phyloP scores from a whole-genome alignment of 2,329 filamentous ascomycete species.

The Sporothrix sp. region DNA sequence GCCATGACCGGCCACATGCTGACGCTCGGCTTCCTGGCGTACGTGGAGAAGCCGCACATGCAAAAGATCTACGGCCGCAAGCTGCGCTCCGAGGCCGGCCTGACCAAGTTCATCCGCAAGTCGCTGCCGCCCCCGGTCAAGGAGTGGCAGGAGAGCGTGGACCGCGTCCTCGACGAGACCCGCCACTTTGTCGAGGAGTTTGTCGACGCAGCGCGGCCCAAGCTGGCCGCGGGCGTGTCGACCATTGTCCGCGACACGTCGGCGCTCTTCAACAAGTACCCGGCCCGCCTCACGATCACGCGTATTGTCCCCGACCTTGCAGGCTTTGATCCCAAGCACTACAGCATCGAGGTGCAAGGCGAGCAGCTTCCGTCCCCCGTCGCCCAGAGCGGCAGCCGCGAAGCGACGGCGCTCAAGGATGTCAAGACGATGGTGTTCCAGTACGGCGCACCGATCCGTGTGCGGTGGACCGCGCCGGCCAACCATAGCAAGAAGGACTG shows the following conservation, averaged over 20 bases:
- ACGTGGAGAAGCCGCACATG: conserved; percentile 95
- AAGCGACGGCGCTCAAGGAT: conserved; percentile 32
- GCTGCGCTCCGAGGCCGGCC: conserved; percentile 75
- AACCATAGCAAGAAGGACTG: conserved; percentile 88
- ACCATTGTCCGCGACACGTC: conserved; percentile 82
- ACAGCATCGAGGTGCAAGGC: conserved; percentile 65
- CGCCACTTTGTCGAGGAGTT: conserved; percentile 87
- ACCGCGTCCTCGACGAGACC: conserved; percentile 77
- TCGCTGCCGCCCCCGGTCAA: conserved; percentile 76
- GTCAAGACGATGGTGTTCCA: conserved; percentile 71
- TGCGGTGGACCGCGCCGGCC: conserved; percentile 80
- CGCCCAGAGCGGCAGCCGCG: conserved; percentile 26
- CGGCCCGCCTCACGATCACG: conserved; percentile 74
- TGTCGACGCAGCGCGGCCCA: conserved; percentile 74
- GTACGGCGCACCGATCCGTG: conserved; percentile 81
- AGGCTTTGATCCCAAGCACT: conserved; percentile 69
- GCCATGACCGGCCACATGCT: conserved; percentile 78
- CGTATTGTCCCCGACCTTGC: conserved; percentile 70
- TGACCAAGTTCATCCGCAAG: conserved; percentile 83
- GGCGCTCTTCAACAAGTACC: conserved; percentile 80
- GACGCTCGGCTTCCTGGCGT: conserved; percentile 78
- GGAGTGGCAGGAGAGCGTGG: conserved; percentile 75
- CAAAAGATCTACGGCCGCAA: conserved; percentile 88
- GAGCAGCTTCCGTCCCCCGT: conserved; percentile 26
- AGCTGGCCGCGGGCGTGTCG: conserved; percentile 74